phyloP scores from a whole-genome alignment of 148 eudicot genomes.

The Polygonum maritimum region DNA sequence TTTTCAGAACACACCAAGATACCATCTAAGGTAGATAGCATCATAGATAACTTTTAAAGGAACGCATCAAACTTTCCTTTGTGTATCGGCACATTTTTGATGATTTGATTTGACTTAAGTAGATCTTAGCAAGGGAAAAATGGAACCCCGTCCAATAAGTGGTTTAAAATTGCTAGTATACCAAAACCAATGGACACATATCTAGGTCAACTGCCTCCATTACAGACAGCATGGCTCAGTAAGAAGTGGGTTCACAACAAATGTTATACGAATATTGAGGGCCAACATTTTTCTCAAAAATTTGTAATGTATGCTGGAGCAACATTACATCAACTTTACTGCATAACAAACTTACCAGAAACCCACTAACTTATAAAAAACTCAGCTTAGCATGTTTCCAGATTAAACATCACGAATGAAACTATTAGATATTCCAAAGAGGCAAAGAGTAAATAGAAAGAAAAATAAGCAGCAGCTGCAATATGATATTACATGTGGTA shows the following conservation, averaged over 20 bases:
- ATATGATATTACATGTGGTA: not conserved
- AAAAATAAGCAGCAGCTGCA: not conserved
- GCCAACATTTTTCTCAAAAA: not conserved
- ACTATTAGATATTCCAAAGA: not conserved
- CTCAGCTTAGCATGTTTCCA: not conserved
- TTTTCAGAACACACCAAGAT: not conserved
- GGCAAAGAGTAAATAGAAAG: not conserved
- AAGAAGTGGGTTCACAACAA: not conserved
- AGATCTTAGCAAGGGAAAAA: not conserved
- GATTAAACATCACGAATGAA: not conserved
- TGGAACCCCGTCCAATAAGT: not conserved
- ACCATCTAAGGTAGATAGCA: not conserved
- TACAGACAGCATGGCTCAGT: not conserved
- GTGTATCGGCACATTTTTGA: not conserved
- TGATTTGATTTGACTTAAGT: not conserved
- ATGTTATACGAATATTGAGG: not conserved
- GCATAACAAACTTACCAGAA: not conserved
- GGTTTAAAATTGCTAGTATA: not conserved
- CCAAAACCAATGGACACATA: not conserved
- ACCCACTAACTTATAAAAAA: not conserved
- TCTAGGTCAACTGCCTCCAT: not conserved
- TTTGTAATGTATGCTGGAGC: not conserved
- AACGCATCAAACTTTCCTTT: not conserved
- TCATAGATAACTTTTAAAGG: not conserved
- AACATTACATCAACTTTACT: not conserved